Evolutionary conservation across 768 basidiomycete genomes (phyloP), one percentile per base, ranked within the genome.

Genomic region (Dioszegia hungarica): DNA sequence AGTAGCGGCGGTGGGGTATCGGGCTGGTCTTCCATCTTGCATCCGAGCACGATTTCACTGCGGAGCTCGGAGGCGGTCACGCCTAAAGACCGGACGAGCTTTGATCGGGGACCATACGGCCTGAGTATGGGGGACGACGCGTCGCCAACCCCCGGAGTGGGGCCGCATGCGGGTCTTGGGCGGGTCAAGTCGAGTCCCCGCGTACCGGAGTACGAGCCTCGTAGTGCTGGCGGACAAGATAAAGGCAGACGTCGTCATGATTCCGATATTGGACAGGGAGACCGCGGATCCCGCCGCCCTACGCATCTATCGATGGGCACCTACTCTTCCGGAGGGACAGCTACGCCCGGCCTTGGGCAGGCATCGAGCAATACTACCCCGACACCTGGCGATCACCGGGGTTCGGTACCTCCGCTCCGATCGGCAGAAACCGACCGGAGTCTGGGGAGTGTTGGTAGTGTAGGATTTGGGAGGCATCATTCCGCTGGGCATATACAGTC

Each of bases 1-100:
- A 64, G 43, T 28, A 31, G 33, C 46, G 24, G 40, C n/a, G n/a
- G 24, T 41, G n/a, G 29, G 5, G 11, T 43, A 25, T 71, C 69
- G 31, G 67, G 67, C 19, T 72, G 62, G 62, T 67, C 65, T 24
- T 68, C 69, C 54, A 67, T 72, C 48, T 46, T 68, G 29, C 66
- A 64, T 25, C 57, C 58, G 1, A 66, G 65, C 17, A 58, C 54
- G 11, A 57, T 68, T 1, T 64, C 63, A 8, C 48, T 67, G 5
- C 51, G 60, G 25, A 44, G 54, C 52, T 5, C 10, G 27, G 45
- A 46, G 25, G 45, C 45, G 28, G 45, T 46, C 11, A 46, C 45
- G 3, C 45, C 45, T 53, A 25, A 27, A 41, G 38, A 53, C 39
- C 22, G 63, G 49, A 31, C 27, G 34, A 38, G 33, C 24, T 44